These are phyloP conservation scores for Danielia oregonensis DNA, from an alignment of 805 yeast genomes.

Conservation along the genomic window DNA sequence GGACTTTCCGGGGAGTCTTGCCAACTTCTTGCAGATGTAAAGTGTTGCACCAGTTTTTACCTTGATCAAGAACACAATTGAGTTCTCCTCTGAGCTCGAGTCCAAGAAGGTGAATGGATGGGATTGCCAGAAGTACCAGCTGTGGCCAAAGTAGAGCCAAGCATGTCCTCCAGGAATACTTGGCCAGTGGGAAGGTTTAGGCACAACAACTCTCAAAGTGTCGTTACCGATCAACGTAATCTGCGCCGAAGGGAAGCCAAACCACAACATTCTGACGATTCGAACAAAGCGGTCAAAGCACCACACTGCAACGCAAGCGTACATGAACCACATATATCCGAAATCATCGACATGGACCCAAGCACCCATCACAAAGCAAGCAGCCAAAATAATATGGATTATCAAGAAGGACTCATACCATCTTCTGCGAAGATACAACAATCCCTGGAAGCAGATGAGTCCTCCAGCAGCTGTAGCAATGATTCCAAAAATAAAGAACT, in stretches of 20 bases:
- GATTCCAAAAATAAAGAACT: slow-evolving; percentile 12
- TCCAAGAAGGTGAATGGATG: slow-evolving; percentile 52
- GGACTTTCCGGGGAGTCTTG: slow-evolving; percentile 24
- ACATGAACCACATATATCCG: slow-evolving; percentile 32
- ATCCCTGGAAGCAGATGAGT: slow-evolving; percentile 13
- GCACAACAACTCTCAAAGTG: slow-evolving; percentile 43
- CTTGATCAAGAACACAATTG: slow-evolving; percentile 30
- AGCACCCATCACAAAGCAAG: slow-evolving; percentile 19
- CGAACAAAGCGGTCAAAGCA: slow-evolving; percentile 37
- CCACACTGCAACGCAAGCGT: slow-evolving; percentile 65
- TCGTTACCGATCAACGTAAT: slow-evolving; percentile 38
- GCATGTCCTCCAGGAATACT: slow-evolving; percentile 56
- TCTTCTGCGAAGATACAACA: slow-evolving; percentile 17
- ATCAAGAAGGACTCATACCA: slow-evolving; percentile 22
- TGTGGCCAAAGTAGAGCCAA: slow-evolving; percentile 53
- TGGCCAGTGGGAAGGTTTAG: slow-evolving; percentile 48
- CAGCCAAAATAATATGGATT: slow-evolving; percentile 20
- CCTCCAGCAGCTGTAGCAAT: slow-evolving; percentile 10
- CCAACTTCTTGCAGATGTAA: slow-evolving; percentile 24
- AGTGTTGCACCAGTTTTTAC: slow-evolving; percentile 37
- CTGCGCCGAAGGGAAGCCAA: slow-evolving; percentile 35
- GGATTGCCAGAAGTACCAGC: slow-evolving; percentile 58
- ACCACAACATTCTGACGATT: slow-evolving; percentile 23
- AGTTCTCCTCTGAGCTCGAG: slow-evolving; percentile 10
- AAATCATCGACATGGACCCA: slow-evolving; percentile 15